Conservation (phyloP, 2,329 filamentous ascomycete species). For the Catunica adiposa region DNA sequence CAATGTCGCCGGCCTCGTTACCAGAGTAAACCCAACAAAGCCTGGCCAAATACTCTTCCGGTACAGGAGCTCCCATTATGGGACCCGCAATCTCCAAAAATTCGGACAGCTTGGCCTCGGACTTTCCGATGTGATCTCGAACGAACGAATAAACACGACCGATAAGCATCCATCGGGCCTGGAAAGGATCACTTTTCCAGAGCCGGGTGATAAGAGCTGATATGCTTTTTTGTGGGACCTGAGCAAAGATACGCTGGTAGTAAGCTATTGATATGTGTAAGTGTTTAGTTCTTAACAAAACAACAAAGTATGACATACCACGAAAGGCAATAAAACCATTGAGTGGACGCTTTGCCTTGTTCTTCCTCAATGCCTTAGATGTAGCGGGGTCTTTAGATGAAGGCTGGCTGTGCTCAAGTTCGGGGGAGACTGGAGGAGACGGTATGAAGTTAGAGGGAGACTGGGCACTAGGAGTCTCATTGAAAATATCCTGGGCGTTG, state of each 20-base stretch:
- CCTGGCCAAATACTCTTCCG: constrained; percentile 28
- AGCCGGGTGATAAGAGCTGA: constrained; percentile 32
- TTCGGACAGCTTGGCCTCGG: constrained; percentile 28
- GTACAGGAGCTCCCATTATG: constrained; percentile 29
- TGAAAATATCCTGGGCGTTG: constrained; percentile 1
- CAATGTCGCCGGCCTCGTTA: background rate
- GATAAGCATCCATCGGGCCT: constrained; percentile 35
- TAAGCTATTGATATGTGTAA: constrained; percentile 23
- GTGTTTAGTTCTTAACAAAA: background rate
- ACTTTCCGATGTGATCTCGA: constrained; percentile 32
- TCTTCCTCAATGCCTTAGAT: background rate
- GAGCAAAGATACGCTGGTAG: constrained; percentile 30
- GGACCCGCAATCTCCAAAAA: constrained; percentile 31
- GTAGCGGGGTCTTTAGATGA: background rate
- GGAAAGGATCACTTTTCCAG: constrained; percentile 34
- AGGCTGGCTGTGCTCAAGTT: background rate
- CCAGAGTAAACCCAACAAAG: constrained; percentile 27
- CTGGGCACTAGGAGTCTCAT: background rate
- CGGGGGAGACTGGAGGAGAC: background rate
- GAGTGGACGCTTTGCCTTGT: constrained; percentile 6
- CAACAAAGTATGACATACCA: constrained; percentile 16
- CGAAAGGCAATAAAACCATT: constrained; percentile 23
- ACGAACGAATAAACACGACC: constrained; percentile 38
- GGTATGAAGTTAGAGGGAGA: background rate
- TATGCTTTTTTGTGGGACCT: constrained; percentile 33